Evolutionary conservation across 371 early-diverging fungal species (phyloP).

Genomic region (Mortierella sp.): DNA sequence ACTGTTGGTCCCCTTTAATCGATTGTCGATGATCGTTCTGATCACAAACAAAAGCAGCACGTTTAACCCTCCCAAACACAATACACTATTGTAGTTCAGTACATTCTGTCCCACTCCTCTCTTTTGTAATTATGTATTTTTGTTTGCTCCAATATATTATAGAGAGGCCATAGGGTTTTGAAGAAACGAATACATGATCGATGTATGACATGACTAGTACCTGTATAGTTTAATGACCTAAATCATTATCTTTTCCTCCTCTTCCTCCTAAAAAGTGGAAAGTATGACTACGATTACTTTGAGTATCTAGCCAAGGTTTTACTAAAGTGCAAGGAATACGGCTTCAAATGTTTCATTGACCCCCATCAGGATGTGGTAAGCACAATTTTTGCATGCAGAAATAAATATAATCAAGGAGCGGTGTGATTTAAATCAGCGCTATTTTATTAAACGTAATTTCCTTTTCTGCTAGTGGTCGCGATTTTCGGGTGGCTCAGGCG

Average conservation of each 20-base stretch:
- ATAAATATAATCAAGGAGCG: background rate
- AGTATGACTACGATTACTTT: slow-evolving; percentile 87
- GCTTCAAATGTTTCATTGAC: slow-evolving; percentile 85
- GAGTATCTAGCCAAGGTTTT: slow-evolving; percentile 79
- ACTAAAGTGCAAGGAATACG: slow-evolving; percentile 71
- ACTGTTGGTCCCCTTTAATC: background rate
- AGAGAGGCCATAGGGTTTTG: background rate
- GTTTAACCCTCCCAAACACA: background rate
- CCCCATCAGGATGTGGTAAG: slow-evolving; percentile 84
- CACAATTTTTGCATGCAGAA: too few relatives aligned
- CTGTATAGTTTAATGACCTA: background rate
- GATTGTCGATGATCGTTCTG: slow-evolving; percentile 1
- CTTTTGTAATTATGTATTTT: background rate
- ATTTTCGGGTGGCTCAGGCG: slow-evolving; percentile 86
- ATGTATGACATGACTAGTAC: background rate
- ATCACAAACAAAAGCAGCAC: slow-evolving; percentile 7
- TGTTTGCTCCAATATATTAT: background rate
- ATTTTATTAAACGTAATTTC: background rate
- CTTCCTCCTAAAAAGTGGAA: slow-evolving; percentile 64
- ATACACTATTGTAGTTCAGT: background rate
- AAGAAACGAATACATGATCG: background rate
- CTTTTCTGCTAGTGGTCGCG: slow-evolving; percentile 72
- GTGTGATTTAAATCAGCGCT: background rate
- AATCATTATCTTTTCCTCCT: background rate
- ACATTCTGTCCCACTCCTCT: background rate